Base-by-base conservation (phyloP, 2,329 filamentous ascomycete species). In the Aspergillaceae sp. region DNA sequence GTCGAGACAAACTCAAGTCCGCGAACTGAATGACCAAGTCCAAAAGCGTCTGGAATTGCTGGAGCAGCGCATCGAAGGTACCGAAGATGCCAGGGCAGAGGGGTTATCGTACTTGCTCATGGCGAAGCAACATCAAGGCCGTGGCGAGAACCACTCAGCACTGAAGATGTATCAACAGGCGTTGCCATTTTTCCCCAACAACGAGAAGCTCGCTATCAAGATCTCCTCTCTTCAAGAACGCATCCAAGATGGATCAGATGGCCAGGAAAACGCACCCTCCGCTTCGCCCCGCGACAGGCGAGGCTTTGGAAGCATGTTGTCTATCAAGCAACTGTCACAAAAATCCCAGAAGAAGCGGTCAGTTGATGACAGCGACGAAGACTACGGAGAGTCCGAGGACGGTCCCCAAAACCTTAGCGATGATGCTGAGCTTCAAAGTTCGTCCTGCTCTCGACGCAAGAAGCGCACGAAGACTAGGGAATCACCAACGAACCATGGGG, bases 151-250 rank as follows among this genome's bases (percentile, higher is more conserved):
- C 43, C 73, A 72, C 3, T 86, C 80, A 32, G 88, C 90, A 0
- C 69, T 97, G 49, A 82, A 80, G 56, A 91, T 92, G 80, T 96
- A 94, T 61, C 84, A 91, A 63, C 73, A 87, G 52, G 91, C 91
- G 0, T 69, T 88, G 44, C 85, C 87, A 0, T 92, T 81, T 66
- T 97, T 97, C 57, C 90, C 90, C 0, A 83, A 82, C 1, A 92
- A 96, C 62, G 76, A 81, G 42, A 95, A 91, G 68, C 73, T 84
- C n/a, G 69, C 69, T 29, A 52, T 63, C 30, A 83, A 82, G 63
- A 80, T 83, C 55, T 64, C 67, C 27, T 66, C 58, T 11, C 56
- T 83, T 45, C 72, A 77, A 55, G 73, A 78, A 36, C 74, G 73
- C 33, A 66, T 80, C 36, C 65, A 58, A 5, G 50, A 51, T 10